These are phyloP conservation scores for Scleroderma bovista DNA, from an alignment of 768 basidiomycete genomes.

Conservation along the genomic window DNA sequence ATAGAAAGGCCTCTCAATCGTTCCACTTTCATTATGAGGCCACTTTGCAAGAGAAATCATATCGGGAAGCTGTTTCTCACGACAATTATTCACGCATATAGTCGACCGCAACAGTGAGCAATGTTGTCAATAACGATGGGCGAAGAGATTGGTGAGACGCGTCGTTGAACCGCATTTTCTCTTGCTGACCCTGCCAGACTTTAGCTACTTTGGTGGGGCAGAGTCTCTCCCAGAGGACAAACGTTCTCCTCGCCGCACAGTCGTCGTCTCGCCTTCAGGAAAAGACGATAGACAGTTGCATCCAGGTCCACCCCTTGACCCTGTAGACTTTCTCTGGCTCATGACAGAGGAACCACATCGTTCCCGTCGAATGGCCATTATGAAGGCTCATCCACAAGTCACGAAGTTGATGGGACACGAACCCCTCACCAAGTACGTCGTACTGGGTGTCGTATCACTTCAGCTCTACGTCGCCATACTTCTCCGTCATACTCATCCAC, in stretches of 20 bases:
- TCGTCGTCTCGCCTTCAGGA: conserved; percentile 34
- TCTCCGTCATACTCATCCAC: conserved; percentile 63
- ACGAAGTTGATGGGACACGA: conserved; percentile 96
- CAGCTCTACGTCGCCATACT: conserved; percentile 63
- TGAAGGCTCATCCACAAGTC: conserved; percentile 95
- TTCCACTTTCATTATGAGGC: conserved; percentile 15
- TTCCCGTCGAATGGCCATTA: conserved; percentile 76
- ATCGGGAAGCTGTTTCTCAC: conserved; percentile 24
- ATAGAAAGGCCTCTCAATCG: no score
- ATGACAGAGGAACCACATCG: conserved; percentile 99
- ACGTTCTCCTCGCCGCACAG: conserved; percentile 48
- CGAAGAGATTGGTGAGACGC: conserved; percentile 12
- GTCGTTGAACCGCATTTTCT: background rate
- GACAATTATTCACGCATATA: conserved; percentile 2
- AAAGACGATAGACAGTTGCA: conserved; percentile 38
- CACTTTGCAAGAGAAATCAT: background rate
- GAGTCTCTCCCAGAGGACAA: conserved; percentile 61
- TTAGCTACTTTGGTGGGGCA: conserved; percentile 78
- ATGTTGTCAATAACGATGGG: background rate
- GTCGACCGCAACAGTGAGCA: background rate
- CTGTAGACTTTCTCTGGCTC: conserved; percentile 88
- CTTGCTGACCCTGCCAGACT: conserved; percentile 42
- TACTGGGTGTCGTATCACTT: conserved; percentile 71
- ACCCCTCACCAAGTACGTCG: conserved; percentile 85
- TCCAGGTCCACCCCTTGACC: conserved; percentile 61